Percentiles rank a stretch among this genome's conserved stretches.
Conservation (phyloP, 345 rosid species). For the Gossypium anomalum region DNA sequence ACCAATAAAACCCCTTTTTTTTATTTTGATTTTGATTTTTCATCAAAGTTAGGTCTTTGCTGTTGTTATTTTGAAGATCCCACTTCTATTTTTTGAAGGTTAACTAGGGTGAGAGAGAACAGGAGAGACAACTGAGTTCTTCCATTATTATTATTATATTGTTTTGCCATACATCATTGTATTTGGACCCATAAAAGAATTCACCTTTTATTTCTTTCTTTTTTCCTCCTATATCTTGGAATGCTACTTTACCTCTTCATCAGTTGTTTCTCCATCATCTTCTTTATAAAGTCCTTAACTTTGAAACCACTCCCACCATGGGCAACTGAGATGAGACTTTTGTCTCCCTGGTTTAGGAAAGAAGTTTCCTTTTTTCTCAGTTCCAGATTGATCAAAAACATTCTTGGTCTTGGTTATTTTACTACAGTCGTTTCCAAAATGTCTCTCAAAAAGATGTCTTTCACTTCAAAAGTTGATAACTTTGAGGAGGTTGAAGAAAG, state of each 20-base stretch:
- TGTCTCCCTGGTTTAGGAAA: slow-evolving; percentile 55
- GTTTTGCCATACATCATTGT: slow-evolving; percentile 28
- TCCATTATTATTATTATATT: slow-evolving; percentile 19
- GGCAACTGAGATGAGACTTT: slow-evolving; percentile 60
- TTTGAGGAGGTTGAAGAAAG: slow-evolving; percentile 21
- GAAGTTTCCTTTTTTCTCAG: slow-evolving; percentile 31
- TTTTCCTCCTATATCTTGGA: slow-evolving; percentile 13
- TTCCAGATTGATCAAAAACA: slow-evolving; percentile 21
- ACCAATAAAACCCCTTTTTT: slow-evolving; percentile 24
- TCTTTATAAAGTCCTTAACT: slow-evolving; percentile 53
- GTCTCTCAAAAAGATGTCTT: slow-evolving; percentile 26
- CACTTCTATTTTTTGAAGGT: slow-evolving; percentile 13
- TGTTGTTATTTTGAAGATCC: slow-evolving; percentile 19
- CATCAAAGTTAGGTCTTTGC: background rate
- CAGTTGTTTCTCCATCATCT: slow-evolving; percentile 68
- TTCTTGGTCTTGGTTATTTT: slow-evolving; percentile 10
- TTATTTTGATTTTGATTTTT: background rate
- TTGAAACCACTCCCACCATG: slow-evolving; percentile 57
- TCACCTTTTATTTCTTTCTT: slow-evolving; percentile 15
- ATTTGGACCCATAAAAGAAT: slow-evolving; percentile 25
- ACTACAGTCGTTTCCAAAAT: slow-evolving; percentile 26
- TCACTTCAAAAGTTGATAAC: slow-evolving; percentile 21
- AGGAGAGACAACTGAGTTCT: slow-evolving; percentile 9
- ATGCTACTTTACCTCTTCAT: slow-evolving; percentile 81
- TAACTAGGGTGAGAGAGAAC: background rate